Evolutionary conservation across 192 early-diverging fungal genomes (phyloP).

Genomic region (Umbelopsis sp.): DNA sequence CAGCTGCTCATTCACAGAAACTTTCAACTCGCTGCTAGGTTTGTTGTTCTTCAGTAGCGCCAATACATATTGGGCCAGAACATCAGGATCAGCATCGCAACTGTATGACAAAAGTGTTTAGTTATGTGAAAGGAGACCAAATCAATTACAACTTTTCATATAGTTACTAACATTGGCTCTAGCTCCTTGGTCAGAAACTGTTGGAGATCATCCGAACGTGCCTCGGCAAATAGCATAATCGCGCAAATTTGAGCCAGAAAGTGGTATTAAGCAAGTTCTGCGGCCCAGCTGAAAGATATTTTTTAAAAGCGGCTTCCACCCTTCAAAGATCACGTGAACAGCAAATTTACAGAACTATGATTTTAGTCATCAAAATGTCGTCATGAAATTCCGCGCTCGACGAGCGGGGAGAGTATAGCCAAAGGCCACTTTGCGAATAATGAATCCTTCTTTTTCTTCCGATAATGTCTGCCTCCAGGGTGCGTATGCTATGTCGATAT

Average conservation of each 20-base stretch:
- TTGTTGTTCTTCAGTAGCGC: constrained; percentile 76
- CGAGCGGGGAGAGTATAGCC: not conserved
- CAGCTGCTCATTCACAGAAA: constrained; percentile 61
- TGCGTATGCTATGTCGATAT: constrained; percentile 1
- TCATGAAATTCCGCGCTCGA: not conserved
- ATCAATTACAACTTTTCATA: no score
- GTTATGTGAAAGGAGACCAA: no score
- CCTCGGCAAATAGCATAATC: constrained; percentile 8
- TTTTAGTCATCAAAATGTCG: not conserved
- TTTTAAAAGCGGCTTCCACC: no score
- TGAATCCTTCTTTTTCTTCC: constrained; percentile 14
- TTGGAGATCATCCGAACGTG: constrained; percentile 18
- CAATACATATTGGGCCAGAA: constrained; percentile 79
- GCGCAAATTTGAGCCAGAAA: not conserved
- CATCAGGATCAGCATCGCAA: constrained; percentile 70
- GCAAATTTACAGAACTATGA: not conserved
- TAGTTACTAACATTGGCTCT: not conserved
- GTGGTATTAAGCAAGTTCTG: constrained; percentile 4
- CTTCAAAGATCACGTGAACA: not conserved
- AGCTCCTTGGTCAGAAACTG: constrained; percentile 11
- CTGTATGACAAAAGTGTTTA: constrained; percentile 31
- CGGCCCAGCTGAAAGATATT: not conserved
- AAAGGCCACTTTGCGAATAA: not conserved
- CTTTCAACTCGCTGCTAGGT: constrained; percentile 56
- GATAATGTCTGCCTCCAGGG: constrained; percentile 9